Evolutionary conservation across 345 rosid species (phyloP).

Genomic region (Passiflora organensis): DNA sequence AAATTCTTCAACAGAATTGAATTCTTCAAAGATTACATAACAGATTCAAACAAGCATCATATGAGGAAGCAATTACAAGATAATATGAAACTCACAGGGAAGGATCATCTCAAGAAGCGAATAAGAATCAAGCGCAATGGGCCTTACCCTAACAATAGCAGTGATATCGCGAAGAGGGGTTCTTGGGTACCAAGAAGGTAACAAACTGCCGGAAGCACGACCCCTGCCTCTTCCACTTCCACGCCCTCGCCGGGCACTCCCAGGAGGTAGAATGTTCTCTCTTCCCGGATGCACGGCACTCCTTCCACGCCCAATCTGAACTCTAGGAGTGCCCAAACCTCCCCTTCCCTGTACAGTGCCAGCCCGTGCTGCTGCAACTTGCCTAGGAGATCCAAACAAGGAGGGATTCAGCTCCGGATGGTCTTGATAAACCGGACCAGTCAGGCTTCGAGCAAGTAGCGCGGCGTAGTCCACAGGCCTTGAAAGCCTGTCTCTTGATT

Average conservation of each 20-base stretch:
- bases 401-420: constrained; percentile 16
- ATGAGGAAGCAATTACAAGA: not conserved
- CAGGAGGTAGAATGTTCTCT: constrained; percentile 30
- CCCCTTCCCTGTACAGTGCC: constrained; percentile 30
- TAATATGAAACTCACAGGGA: not conserved
- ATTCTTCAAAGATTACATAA: too few relatives aligned
- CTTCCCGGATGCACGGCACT: constrained; percentile 26
- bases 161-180: constrained; percentile 75
- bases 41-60: too few relatives aligned
- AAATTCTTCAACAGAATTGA: too few relatives aligned
- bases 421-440: constrained; percentile 25
- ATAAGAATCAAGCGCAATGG: not conserved
- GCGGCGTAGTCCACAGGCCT: constrained; percentile 49
- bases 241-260: constrained; percentile 22
- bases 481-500: constrained; percentile 60
- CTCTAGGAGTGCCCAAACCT: constrained; percentile 37
- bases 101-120: not conserved
- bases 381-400: constrained; percentile 27
- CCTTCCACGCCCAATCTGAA: constrained; percentile 21
- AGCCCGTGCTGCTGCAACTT: not conserved
- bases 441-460: constrained; percentile 31
- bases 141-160: constrained; percentile 47
- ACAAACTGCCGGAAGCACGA: constrained; percentile 25
- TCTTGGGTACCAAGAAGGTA: constrained; percentile 90
- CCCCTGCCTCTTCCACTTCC: constrained; percentile 33